Base-by-base conservation (phyloP, 2,329 filamentous ascomycete species). In the Nigrospora oryzae region DNA sequence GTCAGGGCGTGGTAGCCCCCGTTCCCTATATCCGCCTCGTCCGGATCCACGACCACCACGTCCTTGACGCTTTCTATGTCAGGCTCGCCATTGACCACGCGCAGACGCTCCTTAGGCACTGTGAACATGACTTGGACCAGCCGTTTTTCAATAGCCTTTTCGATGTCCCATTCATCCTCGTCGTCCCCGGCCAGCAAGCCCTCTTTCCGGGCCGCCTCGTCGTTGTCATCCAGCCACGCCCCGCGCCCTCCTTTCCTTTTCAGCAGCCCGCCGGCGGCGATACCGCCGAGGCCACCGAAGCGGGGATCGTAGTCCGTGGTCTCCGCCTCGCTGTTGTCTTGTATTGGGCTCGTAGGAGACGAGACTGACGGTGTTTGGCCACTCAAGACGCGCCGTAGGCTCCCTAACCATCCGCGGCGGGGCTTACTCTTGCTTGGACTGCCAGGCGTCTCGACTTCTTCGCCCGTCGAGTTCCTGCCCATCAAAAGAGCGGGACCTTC, bases 121-220 rank as follows among this genome's bases (percentile, higher is more conserved):
- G 91, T 96, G 63, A 95, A 97, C 79, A 95, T 93, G 58, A 89
- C 78, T 63, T 90, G 86, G 49, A 90, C 85, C 10, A 86, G 70
- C 17, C 84, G 68, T 47, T 77, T 77, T 65, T 88, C 82, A 2
- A 84, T 77, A 3, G 85, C 84, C 45, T 75, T 72, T 60, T 90
- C 86, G 35, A 90, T 79, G 54, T 89, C 86, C 85, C 85, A 87
- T 44, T 89, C 84, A 37, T 75, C 73, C 32, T 79, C 82, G 45
- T 84, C 80, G 31, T 69, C 67, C 64, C 61, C 36, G 31, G 37
- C 16, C 17, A 11, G 23, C 12, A 36, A 36, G 15, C 23, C 40
- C 42, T 23, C 38, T 36, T 35, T 40, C 42, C 32, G 46, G 30
- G 45, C 28, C 38, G 23, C 17, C 41, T 50, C 50, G 13, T 41